A percentile compares a stretch with the other conserved stretches of the same genome.
Conservation (phyloP, 495 filamentous ascomycete species). For the Talaromyces liani region DNA sequence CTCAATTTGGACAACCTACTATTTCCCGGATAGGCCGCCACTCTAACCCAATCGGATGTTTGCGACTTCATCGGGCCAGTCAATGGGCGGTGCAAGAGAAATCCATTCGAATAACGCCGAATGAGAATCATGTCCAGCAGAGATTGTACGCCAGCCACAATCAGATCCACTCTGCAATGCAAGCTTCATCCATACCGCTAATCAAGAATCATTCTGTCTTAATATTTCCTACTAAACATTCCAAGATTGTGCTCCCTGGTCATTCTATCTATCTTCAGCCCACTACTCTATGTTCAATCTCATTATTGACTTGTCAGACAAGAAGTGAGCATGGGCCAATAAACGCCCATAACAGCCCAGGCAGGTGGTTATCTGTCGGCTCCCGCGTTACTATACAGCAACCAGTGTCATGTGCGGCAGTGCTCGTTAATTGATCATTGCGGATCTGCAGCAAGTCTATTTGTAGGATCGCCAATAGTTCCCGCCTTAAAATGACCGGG, state of each 20-base stretch:
- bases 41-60: constrained; percentile 6
- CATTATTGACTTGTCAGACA: constrained; percentile 2
- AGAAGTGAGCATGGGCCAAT: neutral
- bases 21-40: neutral
- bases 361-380: neutral
- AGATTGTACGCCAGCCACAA: neutral
- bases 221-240: neutral
- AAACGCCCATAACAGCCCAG: neutral
- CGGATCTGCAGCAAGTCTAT: constrained; percentile 3
- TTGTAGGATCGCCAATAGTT: constrained; percentile 1
- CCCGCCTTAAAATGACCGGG: neutral
- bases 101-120: neutral
- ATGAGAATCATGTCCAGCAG: neutral
- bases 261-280: neutral
- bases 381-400: neutral
- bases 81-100: neutral
- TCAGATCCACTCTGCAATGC: neutral
- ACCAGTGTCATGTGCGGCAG: neutral
- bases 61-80: neutral
- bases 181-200: neutral
- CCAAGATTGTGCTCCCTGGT: neutral
- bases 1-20: neutral
- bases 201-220: neutral
- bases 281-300: neutral
- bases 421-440: neutral